Conservation (phyloP, 2,329 filamentous ascomycete species). For the Periconia macrospinosa region DNA sequence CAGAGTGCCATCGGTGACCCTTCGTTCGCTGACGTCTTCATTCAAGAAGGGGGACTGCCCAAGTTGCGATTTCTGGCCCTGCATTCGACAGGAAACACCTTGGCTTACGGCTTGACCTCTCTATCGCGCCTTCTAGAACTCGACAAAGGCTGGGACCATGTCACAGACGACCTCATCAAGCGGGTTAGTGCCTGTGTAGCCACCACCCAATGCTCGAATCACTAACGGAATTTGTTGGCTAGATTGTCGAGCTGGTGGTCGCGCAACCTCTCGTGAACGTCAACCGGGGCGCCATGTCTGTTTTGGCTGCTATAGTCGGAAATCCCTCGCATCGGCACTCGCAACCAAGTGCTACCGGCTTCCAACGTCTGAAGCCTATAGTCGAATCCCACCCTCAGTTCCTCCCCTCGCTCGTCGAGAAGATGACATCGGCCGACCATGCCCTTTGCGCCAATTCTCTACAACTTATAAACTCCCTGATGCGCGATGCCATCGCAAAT, state of each 20-base stretch:
- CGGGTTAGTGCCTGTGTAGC: slow-evolving; percentile 52
- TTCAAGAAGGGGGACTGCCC: slow-evolving; percentile 80
- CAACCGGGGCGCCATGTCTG: slow-evolving; percentile 92
- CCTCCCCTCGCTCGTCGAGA: slow-evolving; percentile 88
- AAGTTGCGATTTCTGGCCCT: slow-evolving; percentile 83
- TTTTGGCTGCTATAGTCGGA: slow-evolving; percentile 89
- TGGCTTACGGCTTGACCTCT: slow-evolving; percentile 92
- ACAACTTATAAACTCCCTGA: slow-evolving; percentile 92
- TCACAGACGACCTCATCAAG: slow-evolving; percentile 71
- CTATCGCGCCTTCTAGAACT: slow-evolving; percentile 87
- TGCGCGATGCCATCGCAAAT: slow-evolving; percentile 83
- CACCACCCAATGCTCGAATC: background rate
- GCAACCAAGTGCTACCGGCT: slow-evolving; percentile 73
- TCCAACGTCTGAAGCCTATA: slow-evolving; percentile 87
- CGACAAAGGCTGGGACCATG: slow-evolving; percentile 96
- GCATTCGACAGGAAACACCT: slow-evolving; percentile 84
- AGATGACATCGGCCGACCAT: slow-evolving; percentile 92
- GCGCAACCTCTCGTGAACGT: slow-evolving; percentile 97
- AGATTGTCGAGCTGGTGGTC: slow-evolving; percentile 89
- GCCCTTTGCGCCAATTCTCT: slow-evolving; percentile 93
- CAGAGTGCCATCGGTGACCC: slow-evolving; percentile 95
- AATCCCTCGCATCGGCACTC: slow-evolving; percentile 67
- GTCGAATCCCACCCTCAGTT: slow-evolving; percentile 92
- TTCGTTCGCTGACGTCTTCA: slow-evolving; percentile 94
- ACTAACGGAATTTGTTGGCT: slow-evolving; percentile 13